phyloP scores from a whole-genome alignment of 345 rosid genomes.

The Populus nigra region DNA sequence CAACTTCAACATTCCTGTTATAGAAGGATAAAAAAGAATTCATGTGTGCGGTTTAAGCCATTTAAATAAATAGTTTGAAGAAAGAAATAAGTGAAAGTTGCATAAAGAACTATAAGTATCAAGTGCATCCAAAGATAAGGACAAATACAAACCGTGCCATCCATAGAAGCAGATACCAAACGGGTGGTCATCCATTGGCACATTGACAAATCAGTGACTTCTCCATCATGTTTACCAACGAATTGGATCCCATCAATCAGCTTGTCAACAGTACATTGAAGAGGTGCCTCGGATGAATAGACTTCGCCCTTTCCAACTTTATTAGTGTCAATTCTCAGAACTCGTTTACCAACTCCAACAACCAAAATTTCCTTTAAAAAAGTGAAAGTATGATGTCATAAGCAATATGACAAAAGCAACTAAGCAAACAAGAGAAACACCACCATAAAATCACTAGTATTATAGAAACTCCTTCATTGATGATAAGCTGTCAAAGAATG shows the following conservation, averaged over 20 bases:
- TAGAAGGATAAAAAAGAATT: background rate
- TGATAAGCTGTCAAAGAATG: background rate
- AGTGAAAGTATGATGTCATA: background rate
- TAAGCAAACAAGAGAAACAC: background rate
- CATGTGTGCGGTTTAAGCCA: too few relatives aligned
- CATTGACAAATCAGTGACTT: constrained; percentile 91
- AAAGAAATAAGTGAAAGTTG: background rate
- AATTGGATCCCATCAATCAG: constrained; percentile 72
- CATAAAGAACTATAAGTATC: background rate
- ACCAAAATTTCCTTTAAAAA: constrained; percentile 69
- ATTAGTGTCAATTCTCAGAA: constrained; percentile 68
- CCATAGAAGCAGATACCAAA: constrained; percentile 79
- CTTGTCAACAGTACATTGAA: constrained; percentile 59
- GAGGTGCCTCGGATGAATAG: constrained; percentile 71
- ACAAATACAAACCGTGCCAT: constrained; percentile 74
- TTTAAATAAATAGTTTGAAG: background rate
- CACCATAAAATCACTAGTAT: background rate
- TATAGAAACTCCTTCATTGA: background rate
- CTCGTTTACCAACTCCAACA: constrained; percentile 66
- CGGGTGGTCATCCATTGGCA: constrained; percentile 86
- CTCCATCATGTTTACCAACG: constrained; percentile 88
- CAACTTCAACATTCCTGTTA: background rate
- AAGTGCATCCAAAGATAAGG: background rate
- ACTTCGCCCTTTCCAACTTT: constrained; percentile 63
- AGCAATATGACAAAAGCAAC: constrained; percentile 3